Evolutionary conservation across 2,329 filamentous ascomycete species (phyloP), one percentile per base, ranked within the genome.

Genomic region (Calonectria hawksworthii): DNA sequence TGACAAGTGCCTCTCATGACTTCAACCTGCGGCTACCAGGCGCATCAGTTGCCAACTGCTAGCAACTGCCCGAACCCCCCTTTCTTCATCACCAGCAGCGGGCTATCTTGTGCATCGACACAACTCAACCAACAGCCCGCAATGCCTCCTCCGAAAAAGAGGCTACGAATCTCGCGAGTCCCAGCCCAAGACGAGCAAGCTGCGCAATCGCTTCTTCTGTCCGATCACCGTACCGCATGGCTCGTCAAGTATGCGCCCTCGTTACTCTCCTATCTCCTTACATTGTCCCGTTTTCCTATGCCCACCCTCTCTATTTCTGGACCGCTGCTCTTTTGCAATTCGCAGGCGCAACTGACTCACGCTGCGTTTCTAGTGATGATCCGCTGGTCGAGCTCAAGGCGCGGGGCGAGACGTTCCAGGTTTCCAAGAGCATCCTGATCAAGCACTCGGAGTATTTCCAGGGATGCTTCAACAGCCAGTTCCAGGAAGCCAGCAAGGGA

Each of bases 391-490:
- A 84, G 67, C 78, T 85, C 63, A 80, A 76, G 41, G 79, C 76
- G 28, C 78, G 81, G 51, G 79, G 77, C 47, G 83, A 84, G 65
- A 76, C 75, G 2, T 83, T 85, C 32, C 78, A 74, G 18, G 81
- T 83, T 18, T 80, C 83, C 70, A 82, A 78, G 66, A 78, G 74
- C 16, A 80, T 85, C 13, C 79, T 85, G 10, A 81, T 75, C 11
- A 77, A 78, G 30, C 79, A 83, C 63, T 85, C 84, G 1, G 82
- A 83, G n/a, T 85, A 85, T 61, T 85, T 85, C 52, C 76, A 80
- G 16, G 70, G 78, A 13, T 83, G 81, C 73, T 66, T 84, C 30
- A 76, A 75, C 66, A 74, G 81, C 16, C 75, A 78, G 9, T 85
- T 82, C 61, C 52, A 68, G 13, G 83, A 85, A 67, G 80, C 77